Evolutionary conservation across 768 basidiomycete species (phyloP), one percentile per base, ranked within the genome.

Genomic region (Exidia glandulosa): DNA sequence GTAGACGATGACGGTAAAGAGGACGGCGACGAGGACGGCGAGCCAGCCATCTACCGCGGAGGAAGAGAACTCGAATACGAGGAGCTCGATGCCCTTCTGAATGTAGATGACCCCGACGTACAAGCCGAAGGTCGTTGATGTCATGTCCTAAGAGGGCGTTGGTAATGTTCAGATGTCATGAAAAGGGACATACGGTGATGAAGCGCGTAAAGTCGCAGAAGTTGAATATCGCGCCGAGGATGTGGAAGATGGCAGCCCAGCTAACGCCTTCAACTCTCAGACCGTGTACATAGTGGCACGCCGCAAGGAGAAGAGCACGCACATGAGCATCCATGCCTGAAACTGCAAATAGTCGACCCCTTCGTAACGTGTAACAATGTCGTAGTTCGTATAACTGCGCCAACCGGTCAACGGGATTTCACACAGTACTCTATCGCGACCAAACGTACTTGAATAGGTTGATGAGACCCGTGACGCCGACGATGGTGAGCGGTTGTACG

Each of bases 401-500:
- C 10, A 9, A 13, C 9, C 6, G 30, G 9, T 37, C 36, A 37
- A 19, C 36, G 36, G 36, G 9, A 19, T 10, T 37, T 54, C 25
- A 31, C 16, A 7, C 27, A 5, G 2, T 7, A 29, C 30, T 10
- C 30, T 27, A 13, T 4, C 50, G 25, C 27, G 25, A n/a, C 14
- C 14, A 54, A 10, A 25, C 50, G 10, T 27, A 54, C 50, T 73
- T 74, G 68, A 73, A 71, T 2, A 74, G 72, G 14, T 72, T 73
- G 63, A 73, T 74, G 0, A 73, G 74, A 31, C 71, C 69, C 3
- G 75, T 76, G 10, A 76, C 73, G n/a, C 76, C 76, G 9, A 74
- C 74, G 30, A 77, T 74, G 58, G 73, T 69, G 7, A 78, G 66
- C 0, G 76, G 76, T 63, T 78, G 76, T 29, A 69, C 73, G 3